Base-by-base conservation (phyloP, 331 rosid genomes). In the Saraca asoca region DNA sequence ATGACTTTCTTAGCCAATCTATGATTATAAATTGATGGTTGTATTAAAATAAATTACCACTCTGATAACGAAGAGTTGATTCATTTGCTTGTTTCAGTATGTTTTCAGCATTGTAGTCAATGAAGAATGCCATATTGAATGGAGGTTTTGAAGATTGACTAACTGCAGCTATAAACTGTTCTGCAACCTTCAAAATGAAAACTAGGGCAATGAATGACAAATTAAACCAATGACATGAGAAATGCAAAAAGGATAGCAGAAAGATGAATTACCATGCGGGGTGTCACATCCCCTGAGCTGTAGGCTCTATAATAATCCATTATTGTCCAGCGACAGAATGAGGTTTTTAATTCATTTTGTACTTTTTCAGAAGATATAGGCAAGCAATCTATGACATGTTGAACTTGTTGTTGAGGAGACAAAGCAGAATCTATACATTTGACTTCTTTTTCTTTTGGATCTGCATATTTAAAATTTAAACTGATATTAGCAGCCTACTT, bases 261-360 rank as follows among this genome's bases (percentile, higher is more conserved):
- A 39, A 39, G 7, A 9, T 7, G 11, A 50, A 85, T 61, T 89
- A 92, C 98, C 86, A 63, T 46, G 59, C 20, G 58, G 69, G 98
- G 98, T 63, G 98, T 85, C 61, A 74, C 59, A 51, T 81, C 57
- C 67, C 81, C 80, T 15, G 85, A 85, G 24, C 44, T 73, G 41
- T 89, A 89, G 72, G 94, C 96, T 75, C 71, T 81, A 51, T 80
- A 79, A 73, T 89, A 92, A 58, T 92, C 94, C 71, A 71, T 75
- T 75, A 92, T 79, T 33, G 91, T 87, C 98, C 98, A 84, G 14
- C 87, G 79, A 55, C 20, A 75, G 75, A 89, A 87, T 9, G 73
- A 68, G 72, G 42, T 34, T 17, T 43, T 71, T 64, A 24, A 53
- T 58, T 73, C 79, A 69, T 35, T 48, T 12, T 56, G 45, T 44